Evolutionary conservation across 345 rosid genomes (phyloP).

Genomic region (Clausena lansium): DNA sequence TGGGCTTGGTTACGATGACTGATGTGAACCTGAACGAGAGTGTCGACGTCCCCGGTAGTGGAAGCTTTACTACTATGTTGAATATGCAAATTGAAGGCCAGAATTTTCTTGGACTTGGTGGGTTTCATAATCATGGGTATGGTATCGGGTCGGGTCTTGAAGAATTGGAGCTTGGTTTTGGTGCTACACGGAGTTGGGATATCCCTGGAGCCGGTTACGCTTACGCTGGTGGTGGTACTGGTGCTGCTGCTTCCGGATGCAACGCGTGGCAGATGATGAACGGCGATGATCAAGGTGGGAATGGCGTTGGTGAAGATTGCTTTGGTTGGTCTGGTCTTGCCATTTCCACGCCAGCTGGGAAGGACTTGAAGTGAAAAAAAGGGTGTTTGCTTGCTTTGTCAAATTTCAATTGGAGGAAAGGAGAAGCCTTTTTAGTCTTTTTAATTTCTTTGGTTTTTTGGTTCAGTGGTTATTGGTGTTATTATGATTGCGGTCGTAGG

Average conservation of each 20-base stretch:
- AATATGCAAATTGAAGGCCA: constrained; percentile 18
- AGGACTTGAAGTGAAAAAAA: constrained; percentile 35
- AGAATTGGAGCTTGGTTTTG: constrained; percentile 38
- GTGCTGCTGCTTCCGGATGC: constrained; percentile 20
- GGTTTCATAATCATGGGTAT: constrained; percentile 20
- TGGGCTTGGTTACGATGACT: not conserved
- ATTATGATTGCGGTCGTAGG: not conserved
- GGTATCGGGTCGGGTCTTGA: constrained; percentile 30
- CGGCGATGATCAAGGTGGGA: constrained; percentile 24
- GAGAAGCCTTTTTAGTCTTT: not conserved
- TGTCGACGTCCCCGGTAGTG: constrained; percentile 16
- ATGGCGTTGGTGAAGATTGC: constrained; percentile 40
- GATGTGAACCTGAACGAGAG: constrained; percentile 32
- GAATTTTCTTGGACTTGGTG: constrained; percentile 22
- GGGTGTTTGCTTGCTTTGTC: not conserved
- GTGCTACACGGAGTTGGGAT: constrained; percentile 34
- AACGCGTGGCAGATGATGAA: constrained; percentile 38
- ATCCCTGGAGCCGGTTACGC: constrained; percentile 33
- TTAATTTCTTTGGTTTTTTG: not conserved
- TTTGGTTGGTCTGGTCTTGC: constrained; percentile 58
- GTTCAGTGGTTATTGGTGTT: not conserved
- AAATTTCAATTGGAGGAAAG: not conserved
- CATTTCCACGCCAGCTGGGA: constrained; percentile 44
- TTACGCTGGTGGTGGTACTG: constrained; percentile 11
- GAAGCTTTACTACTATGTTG: constrained; percentile 22